phyloP scores from a whole-genome alignment of 2,329 filamentous ascomycete genomes.

The Elsinoe arachidis region DNA sequence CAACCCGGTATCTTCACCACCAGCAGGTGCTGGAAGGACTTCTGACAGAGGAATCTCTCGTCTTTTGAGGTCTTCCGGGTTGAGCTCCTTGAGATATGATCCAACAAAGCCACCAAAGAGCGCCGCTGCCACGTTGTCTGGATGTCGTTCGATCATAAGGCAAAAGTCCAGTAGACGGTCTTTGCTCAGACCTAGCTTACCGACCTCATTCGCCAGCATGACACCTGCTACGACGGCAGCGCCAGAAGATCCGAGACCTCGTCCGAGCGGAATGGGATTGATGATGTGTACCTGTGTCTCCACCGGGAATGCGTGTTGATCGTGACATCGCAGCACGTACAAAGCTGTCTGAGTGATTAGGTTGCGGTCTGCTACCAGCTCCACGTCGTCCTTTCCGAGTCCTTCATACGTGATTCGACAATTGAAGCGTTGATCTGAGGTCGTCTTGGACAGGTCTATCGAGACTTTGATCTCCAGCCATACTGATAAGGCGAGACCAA shows the following conservation, averaged over 20 bases:
- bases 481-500: constrained; percentile 86
- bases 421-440: constrained; percentile 58
- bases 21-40: constrained; percentile 81
- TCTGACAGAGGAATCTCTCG: constrained; percentile 92
- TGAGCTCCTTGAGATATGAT: constrained; percentile 87
- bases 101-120: constrained; percentile 95
- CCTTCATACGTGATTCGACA: constrained; percentile 89
- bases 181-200: constrained; percentile 65
- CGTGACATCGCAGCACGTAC: constrained; percentile 89
- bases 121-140: constrained; percentile 89
- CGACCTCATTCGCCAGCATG: constrained; percentile 83
- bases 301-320: constrained; percentile 70
- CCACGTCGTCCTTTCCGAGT: constrained; percentile 67
- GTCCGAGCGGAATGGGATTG: constrained; percentile 88
- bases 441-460: constrained; percentile 51
- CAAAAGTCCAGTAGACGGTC: constrained; percentile 89
- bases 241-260: constrained; percentile 89
- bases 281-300: constrained; percentile 89
- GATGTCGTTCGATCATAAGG: constrained; percentile 90
- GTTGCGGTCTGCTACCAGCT: constrained; percentile 76
- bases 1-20: constrained; percentile 81
- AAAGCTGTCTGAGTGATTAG: constrained; percentile 89
- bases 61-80: constrained; percentile 78
- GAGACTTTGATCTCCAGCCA: constrained; percentile 85
- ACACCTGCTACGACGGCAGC: constrained; percentile 93